These are phyloP conservation scores for Trichothecium roseum DNA, from an alignment of 2,329 filamentous ascomycete species.

Conservation along the genomic window DNA sequence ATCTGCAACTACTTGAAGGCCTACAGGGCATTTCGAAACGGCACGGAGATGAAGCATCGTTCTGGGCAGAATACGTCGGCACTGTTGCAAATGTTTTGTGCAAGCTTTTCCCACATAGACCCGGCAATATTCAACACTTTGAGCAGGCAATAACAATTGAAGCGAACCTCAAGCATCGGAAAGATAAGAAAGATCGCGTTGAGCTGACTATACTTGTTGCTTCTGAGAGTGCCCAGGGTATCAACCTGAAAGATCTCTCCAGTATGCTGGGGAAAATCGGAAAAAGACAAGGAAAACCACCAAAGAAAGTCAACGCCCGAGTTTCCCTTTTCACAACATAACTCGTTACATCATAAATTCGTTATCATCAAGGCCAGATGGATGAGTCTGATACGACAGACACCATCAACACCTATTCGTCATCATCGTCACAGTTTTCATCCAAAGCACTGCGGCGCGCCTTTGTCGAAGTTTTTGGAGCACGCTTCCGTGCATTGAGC, in stretches of 20 bases:
- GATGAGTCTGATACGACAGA: conserved; percentile 1
- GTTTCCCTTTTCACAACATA: conserved; percentile 10
- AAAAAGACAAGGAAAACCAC: conserved; percentile 20
- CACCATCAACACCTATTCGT: conserved; percentile 8
- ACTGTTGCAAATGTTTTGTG: conserved; percentile 33
- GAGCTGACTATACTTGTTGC: conserved; percentile 24
- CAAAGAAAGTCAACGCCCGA: conserved; percentile 21
- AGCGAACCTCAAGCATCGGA: conserved; percentile 13
- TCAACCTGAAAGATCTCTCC: conserved; percentile 22
- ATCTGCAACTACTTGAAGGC: conserved; percentile 30
- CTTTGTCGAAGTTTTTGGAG: conserved; percentile 15
- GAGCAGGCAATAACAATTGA: conserved; percentile 23
- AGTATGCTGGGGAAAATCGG: conserved; percentile 21
- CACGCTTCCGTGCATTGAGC: conserved; percentile 22
- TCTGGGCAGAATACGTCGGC: conserved; percentile 45
- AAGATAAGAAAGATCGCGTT: conserved; percentile 25
- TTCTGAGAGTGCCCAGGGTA: conserved; percentile 14
- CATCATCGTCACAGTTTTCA: conserved; percentile 16
- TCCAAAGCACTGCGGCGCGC: conserved; percentile 10
- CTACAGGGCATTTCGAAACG: conserved; percentile 30
- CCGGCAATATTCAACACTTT: conserved; percentile 23
- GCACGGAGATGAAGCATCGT: conserved; percentile 26
- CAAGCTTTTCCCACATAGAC: conserved; percentile 29
- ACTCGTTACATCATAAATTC: conserved; percentile 6
- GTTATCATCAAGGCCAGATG: no score